phyloP scores from a whole-genome alignment of 1,284 basidiomycete genomes.

The Ustilago cynodontis region DNA sequence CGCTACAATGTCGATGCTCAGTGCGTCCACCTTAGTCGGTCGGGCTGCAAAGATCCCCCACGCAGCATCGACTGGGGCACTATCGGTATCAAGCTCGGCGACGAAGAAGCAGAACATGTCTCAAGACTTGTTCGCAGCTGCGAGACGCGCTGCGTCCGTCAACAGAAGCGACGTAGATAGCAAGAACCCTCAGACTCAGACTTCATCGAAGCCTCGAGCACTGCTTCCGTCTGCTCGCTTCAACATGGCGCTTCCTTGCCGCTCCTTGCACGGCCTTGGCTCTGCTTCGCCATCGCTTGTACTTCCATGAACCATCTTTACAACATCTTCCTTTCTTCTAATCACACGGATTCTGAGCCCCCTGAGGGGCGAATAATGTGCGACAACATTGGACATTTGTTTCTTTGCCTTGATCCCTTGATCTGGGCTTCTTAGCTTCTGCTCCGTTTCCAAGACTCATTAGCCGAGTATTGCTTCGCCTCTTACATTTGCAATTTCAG shows the following conservation, averaged over 20 bases:
- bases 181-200: neutral
- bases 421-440: neutral
- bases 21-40: neutral
- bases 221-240: conserved; percentile 15
- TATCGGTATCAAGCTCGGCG: neutral
- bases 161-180: neutral
- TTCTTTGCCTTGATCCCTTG: neutral
- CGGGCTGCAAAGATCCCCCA: neutral
- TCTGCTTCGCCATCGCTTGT: conserved; percentile 21
- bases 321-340: neutral
- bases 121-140: conserved; percentile 5
- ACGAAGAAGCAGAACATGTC: conserved; percentile 20
- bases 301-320: neutral
- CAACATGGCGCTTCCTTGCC: conserved; percentile 29
- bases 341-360: neutral
- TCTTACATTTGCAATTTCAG: conserved; percentile 10
- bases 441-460: too few species aligned
- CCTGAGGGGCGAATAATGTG: too few species aligned
- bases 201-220: conserved; percentile 2
- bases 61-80: neutral
- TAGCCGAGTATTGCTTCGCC: neutral
- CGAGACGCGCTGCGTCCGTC: conserved; percentile 9
- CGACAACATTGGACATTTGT: neutral
- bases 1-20: conserved; percentile 20
- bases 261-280: conserved; percentile 13